These are phyloP conservation scores for Sclerotiophoma versabilis DNA, from an alignment of 2,329 filamentous ascomycete species.

Conservation along the genomic window DNA sequence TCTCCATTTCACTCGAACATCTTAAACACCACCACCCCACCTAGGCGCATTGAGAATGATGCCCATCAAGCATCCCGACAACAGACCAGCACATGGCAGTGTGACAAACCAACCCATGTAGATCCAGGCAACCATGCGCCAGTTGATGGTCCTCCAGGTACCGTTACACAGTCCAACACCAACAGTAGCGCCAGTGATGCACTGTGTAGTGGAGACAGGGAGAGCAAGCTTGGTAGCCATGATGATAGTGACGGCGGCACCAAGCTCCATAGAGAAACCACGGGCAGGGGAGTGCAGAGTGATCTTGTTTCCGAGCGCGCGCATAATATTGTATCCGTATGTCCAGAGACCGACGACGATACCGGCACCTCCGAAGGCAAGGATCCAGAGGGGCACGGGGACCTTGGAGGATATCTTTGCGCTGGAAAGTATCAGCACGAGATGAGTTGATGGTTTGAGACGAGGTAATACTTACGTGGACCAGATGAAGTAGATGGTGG, in stretches of 20 bases:
- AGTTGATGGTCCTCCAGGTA: slow-evolving; percentile 52
- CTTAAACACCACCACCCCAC: slow-evolving; percentile 33
- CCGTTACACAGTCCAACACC: slow-evolving; percentile 45
- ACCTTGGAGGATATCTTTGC: slow-evolving; percentile 54
- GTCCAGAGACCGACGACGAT: slow-evolving; percentile 67
- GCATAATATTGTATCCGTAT: slow-evolving; percentile 72
- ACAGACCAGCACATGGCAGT: slow-evolving; percentile 53
- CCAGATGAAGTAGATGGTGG: slow-evolving; percentile 71
- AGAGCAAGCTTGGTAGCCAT: slow-evolving; percentile 68
- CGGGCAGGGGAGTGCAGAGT: slow-evolving; percentile 68
- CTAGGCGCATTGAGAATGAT: slow-evolving; percentile 67
- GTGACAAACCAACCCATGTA: slow-evolving; percentile 56
- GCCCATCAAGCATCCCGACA: slow-evolving; percentile 68
- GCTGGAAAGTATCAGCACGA: background rate
- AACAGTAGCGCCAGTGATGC: slow-evolving; percentile 48
- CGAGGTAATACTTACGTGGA: slow-evolving; percentile 48
- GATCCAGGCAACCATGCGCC: slow-evolving; percentile 53
- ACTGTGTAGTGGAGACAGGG: slow-evolving; percentile 64
- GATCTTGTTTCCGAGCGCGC: slow-evolving; percentile 67
- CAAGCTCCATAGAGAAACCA: slow-evolving; percentile 53
- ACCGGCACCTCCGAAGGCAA: slow-evolving; percentile 57
- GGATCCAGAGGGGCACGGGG: slow-evolving; percentile 67
- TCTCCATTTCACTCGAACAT: background rate
- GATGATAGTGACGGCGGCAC: slow-evolving; percentile 67
- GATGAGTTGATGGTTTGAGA: background rate